Percentiles rank a stretch among this genome's conserved stretches.
phyloP scores from a whole-genome alignment of 148 eudicot genomes.

The Amaranthus palmeri region DNA sequence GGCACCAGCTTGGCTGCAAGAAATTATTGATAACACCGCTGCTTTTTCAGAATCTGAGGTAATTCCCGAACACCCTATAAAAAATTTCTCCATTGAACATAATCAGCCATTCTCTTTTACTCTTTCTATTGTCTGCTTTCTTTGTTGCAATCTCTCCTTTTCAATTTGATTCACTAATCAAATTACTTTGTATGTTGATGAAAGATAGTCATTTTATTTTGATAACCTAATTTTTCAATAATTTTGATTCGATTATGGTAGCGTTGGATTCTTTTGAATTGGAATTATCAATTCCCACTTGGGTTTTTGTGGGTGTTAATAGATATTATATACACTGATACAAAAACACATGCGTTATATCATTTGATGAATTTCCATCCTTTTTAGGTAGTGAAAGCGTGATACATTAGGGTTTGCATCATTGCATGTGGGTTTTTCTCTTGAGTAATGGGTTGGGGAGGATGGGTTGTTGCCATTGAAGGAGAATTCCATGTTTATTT shows the following conservation, averaged over 20 bases:
- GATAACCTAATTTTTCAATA: neutral
- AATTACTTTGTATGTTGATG: slow-evolving; percentile 2
- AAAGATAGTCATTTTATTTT: neutral
- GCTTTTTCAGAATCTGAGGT: slow-evolving; percentile 29
- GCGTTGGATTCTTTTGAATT: neutral
- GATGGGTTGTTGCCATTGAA: neutral
- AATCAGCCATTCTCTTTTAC: neutral
- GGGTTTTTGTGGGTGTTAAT: neutral
- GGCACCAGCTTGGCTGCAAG: neutral
- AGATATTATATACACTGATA: neutral
- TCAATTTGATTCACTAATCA: neutral
- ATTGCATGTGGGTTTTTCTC: neutral
- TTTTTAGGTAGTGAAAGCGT: neutral
- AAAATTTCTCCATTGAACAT: too few species aligned
- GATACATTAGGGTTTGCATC: neutral
- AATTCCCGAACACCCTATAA: neutral
- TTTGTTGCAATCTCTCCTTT: neutral
- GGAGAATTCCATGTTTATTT: neutral
- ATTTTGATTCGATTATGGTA: neutral
- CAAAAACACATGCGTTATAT: neutral
- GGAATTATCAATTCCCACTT: neutral
- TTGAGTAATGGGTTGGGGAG: neutral
- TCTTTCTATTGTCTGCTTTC: neutral
- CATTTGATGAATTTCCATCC: neutral
- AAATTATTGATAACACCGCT: neutral